Evolutionary conservation across 352 stramenopile genomes (phyloP).

Genomic region (Globisporangium cederbergense): DNA sequence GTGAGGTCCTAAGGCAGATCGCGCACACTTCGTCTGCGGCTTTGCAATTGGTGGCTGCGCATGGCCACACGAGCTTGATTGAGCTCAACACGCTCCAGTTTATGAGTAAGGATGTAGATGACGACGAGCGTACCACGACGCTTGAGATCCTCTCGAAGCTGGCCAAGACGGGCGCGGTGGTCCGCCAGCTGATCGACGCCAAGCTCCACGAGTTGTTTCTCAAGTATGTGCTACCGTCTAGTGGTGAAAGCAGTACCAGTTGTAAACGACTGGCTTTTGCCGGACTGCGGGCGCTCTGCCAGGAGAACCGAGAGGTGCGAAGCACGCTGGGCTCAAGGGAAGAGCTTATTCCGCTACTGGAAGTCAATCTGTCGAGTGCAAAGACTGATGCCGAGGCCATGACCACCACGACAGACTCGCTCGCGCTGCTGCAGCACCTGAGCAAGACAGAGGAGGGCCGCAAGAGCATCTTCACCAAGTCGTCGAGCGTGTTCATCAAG

Average conservation of each 20-base stretch:
- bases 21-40: conserved; percentile 30
- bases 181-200: conserved; percentile 24
- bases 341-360: conserved; percentile 14
- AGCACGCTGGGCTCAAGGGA: conserved; percentile 23
- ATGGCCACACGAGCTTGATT: conserved; percentile 36
- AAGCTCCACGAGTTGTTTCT: conserved; percentile 55
- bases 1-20: conserved; percentile 41
- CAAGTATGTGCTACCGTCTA: conserved; percentile 25
- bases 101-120: not conserved
- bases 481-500: conserved; percentile 20
- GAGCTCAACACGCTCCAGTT: conserved; percentile 38
- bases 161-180: conserved; percentile 21
- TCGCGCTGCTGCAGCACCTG: conserved; percentile 25
- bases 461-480: conserved; percentile 20
- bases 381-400: not conserved
- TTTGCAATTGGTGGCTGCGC: conserved; percentile 33
- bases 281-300: conserved; percentile 38
- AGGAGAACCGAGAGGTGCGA: conserved; percentile 29
- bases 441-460: conserved; percentile 26
- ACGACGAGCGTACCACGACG: conserved; percentile 21
- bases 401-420: not conserved
- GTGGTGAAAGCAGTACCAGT: conserved; percentile 1
- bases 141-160: conserved; percentile 55
- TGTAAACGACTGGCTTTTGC: conserved; percentile 24
- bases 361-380: not conserved